Percentiles rank a stretch among this genome's conserved stretches.
These are phyloP conservation scores for Abrus precatorius DNA, from an alignment of 306 rosid genomes.

Conservation along the genomic window DNA sequence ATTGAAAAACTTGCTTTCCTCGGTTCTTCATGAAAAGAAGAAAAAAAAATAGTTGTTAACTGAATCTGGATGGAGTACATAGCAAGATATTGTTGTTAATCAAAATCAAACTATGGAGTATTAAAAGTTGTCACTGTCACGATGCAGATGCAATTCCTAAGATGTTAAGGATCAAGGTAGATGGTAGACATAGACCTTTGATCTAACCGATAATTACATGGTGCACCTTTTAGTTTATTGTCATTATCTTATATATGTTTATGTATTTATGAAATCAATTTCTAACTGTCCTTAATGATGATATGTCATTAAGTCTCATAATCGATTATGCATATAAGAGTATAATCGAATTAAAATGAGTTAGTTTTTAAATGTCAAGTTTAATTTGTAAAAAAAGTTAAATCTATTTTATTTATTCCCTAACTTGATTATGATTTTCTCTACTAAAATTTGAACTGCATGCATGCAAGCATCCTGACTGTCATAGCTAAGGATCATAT, in stretches of 20 bases:
- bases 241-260: conserved; percentile 40
- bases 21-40: conserved; percentile 35
- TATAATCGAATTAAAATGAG: not conserved
- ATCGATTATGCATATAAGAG: conserved; percentile 44
- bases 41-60: conserved; percentile 6
- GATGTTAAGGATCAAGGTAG: conserved; percentile 42
- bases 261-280: conserved; percentile 35
- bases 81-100: conserved; percentile 53
- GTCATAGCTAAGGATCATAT: no score
- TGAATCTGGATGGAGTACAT: conserved; percentile 66
- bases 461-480: no score
- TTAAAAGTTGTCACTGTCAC: conserved; percentile 27
- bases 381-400: no score
- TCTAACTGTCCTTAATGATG: conserved; percentile 33
- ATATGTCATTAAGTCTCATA: conserved; percentile 37
- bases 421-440: no score
- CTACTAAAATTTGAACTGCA: no score
- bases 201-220: conserved; percentile 55
- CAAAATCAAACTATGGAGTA: conserved; percentile 39
- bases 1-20: conserved; percentile 42
- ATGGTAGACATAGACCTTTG: conserved; percentile 34
- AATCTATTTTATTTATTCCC: no score
- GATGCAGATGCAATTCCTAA: conserved; percentile 26
- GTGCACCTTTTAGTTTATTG: conserved; percentile 36
- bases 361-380: no score